A percentile compares a stretch with the other conserved stretches of the same genome.
Conservation (phyloP, 257 asterid species). For the Solanum clarkiae region DNA sequence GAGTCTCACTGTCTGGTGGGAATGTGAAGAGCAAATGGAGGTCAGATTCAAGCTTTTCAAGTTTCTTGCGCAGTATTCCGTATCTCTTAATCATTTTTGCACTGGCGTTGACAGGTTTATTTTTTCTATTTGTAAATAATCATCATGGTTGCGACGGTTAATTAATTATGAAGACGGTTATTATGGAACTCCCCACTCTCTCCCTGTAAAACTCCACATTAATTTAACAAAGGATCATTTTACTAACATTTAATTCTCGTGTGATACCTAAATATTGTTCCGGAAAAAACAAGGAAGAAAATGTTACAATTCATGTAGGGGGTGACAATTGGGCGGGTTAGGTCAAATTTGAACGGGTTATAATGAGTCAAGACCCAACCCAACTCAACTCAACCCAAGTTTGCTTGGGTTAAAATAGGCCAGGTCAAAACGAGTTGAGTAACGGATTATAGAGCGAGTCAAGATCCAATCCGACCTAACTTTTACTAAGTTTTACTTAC, state of each 20-base stretch:
- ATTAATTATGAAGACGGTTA: background rate
- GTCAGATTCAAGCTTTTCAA: slow-evolving; percentile 42
- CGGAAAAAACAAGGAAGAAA: too few relatives aligned
- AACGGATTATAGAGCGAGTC: too few relatives aligned
- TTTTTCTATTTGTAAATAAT: background rate
- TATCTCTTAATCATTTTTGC: slow-evolving; percentile 10
- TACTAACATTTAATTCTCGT: background rate
- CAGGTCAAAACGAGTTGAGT: too few relatives aligned
- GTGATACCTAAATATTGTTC: background rate
- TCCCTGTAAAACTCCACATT: background rate
- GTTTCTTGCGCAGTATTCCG: slow-evolving; percentile 33
- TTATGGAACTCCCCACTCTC: background rate
- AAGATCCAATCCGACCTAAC: too few relatives aligned
- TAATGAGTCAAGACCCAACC: too few relatives aligned
- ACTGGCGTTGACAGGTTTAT: background rate
- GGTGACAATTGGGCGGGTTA: too few relatives aligned
- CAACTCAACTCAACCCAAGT: rapidly evolving
- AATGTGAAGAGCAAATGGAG: slow-evolving; percentile 18
- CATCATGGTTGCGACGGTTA: background rate
- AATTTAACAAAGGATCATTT: background rate
- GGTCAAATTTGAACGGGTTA: too few relatives aligned
- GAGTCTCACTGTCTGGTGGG: slow-evolving; percentile 4
- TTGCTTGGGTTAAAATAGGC: too few relatives aligned
- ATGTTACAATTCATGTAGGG: too few relatives aligned
- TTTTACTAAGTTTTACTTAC: too few relatives aligned